Evolutionary conservation across 73 alveolate genomes (phyloP), one percentile per base, ranked within the genome.

Genomic region (Tetrahymena elliotti): DNA sequence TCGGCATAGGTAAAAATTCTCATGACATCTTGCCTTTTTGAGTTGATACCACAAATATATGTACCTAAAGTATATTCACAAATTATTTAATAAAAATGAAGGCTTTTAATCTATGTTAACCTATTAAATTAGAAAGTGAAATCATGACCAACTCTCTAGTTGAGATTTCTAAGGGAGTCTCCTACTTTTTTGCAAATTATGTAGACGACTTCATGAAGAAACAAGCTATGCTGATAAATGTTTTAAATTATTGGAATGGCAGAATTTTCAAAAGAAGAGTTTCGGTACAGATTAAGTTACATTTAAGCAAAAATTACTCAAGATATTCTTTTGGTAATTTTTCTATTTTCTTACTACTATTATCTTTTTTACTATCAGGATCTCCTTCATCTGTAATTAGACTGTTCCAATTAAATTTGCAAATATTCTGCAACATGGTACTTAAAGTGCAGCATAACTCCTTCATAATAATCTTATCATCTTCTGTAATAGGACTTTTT

Each of bases 381-480:
- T 94, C 93, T 83, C 52, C 68, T 6, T 52, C 93, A 33, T 39
- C 96, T 53, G 53, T 47, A 40, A 94, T 88, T 92, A 53, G 35
- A n/a, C 93, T 94, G 16, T 47, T 82, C 93, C 93, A 41, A 15
- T 94, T 47, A 22, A 94, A 84, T 41, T 39, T 88, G 36, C 94
- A 53, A 34, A 84, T 24, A 84, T 88, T 94, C 35, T 93, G 34
- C 33, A 94, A 35, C 37, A 94, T 33, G 16, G 82, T 94, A 24
- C 93, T 88, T 94, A 94, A 52, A 93, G 95, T 35, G 35, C 93
- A 93, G 83, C 96, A 94, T 52, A 94, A 5, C 35, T 94, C 96
- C 38, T 94, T 94, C 41, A 94, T 94, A 33, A 96, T 41, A 35
- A 95, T 92, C 24, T 84, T 38, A 39, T 96, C 98, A 33, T 96